Evolutionary conservation across 257 asterid species (phyloP), one percentile per base, ranked within the genome.

Genomic region (Solanum paucissectum): DNA sequence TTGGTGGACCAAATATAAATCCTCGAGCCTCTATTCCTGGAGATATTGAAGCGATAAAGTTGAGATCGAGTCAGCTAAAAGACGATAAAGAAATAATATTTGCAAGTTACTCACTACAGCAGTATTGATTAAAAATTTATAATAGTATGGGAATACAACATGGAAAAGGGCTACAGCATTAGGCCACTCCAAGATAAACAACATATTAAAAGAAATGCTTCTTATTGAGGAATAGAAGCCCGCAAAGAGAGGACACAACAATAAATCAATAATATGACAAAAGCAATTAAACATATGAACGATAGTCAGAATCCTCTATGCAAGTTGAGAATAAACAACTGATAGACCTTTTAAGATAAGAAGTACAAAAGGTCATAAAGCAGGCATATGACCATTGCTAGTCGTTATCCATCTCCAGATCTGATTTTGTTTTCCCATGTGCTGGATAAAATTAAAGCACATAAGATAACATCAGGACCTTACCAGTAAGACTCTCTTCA

Each of bases 21-120:
- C 98, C 98, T 6, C 97, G 94, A 86, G 98, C 98, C 92, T 95
- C 98, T 32, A 95, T 92, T 66, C 98, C 98, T 95, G 91, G 88
- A 82, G 32, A 82, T 82, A 82, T 29, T 82, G 86, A 82, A 49
- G 58, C 32, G 3, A 82, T 49, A 49, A 46, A 2, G 86, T 49
- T 82, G 32, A 82, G 37, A 82, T 32, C 7, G 12, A 29, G 71
- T 82, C 44, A 32, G 71, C 7, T 5, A 49, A 49, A 82, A 49
- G 86, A 20, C 49, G 12, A 49, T 32, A 46, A 82, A 46, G 29
- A 60, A 49, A 49, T 32, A 49, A 29, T 10, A 25, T 82, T 82
- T 29, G 69, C 69, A 82, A 82, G 86, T 29, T 49, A 10, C 69
- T 18, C 29, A 49, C 16, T 44, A 82, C 29, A 16, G 27, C 40